Conservation (phyloP, 768 basidiomycete genomes). For the Lactifluus subvellereus region DNA sequence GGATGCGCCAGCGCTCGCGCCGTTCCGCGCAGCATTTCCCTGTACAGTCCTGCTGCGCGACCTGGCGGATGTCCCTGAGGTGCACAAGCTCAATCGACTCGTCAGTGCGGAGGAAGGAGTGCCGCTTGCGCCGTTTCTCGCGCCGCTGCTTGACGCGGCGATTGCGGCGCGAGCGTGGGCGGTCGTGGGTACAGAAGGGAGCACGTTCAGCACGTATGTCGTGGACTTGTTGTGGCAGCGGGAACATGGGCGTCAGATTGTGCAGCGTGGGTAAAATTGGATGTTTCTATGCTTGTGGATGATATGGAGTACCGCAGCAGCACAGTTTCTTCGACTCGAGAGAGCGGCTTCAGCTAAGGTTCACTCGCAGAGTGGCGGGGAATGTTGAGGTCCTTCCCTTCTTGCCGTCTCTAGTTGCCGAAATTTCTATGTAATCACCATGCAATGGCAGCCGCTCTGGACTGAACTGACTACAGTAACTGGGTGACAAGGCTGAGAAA, state of each 20-base stretch:
- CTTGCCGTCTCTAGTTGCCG: no score
- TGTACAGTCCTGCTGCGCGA: conserved; percentile 56
- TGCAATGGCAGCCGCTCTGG: no score
- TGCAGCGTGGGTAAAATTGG: conserved; percentile 37
- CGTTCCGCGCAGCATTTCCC: conserved; percentile 52
- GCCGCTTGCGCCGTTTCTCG: conserved; percentile 40
- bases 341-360: no score
- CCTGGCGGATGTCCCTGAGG: conserved; percentile 1
- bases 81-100: conserved; percentile 22
- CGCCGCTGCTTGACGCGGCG: conserved; percentile 67
- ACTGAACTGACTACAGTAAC: no score
- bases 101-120: conserved; percentile 44
- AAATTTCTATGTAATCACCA: no score
- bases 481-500: no score
- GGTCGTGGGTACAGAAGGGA: conserved; percentile 65
- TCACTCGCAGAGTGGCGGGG: no score
- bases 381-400: no score
- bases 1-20: conserved; percentile 36
- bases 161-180: conserved; percentile 52
- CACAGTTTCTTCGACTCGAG: no score
- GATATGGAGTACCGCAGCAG: no score
- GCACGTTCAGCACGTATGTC: conserved; percentile 71
- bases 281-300: not conserved
- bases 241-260: conserved; percentile 48
- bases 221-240: conserved; percentile 61